A percentile compares a stretch with the other conserved stretches of the same genome.
These are phyloP conservation scores for Fraxinus platypoda DNA, from an alignment of 305 asterid species.

Conservation along the genomic window DNA sequence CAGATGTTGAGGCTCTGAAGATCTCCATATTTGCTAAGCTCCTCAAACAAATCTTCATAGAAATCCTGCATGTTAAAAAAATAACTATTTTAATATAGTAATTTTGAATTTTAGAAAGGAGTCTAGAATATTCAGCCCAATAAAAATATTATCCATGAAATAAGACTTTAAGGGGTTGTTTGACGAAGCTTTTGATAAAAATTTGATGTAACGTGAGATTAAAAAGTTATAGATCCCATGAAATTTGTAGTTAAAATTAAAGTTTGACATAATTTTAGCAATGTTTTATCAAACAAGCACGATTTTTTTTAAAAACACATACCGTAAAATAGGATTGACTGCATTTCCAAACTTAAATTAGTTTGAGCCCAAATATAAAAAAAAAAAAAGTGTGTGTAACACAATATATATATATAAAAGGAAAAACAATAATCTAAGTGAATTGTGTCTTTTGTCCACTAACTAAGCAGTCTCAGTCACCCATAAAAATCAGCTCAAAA, in stretches of 20 bases:
- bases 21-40: constrained; percentile 36
- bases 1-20: constrained; percentile 33
- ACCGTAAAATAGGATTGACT: neutral
- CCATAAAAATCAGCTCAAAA: neutral
- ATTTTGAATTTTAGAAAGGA: too few species aligned
- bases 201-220: neutral
- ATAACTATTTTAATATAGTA: neutral
- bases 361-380: too few species aligned
- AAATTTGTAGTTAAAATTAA: neutral
- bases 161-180: neutral
- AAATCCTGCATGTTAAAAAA: constrained; percentile 24
- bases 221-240: neutral
- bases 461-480: neutral
- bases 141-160: neutral
- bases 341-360: neutral
- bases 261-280: neutral
- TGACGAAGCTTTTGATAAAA: neutral
- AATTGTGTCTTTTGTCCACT: neutral
- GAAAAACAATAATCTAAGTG: too few species aligned
- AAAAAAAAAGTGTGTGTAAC: too few species aligned
- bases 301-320: neutral
- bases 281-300: neutral
- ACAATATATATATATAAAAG: too few species aligned
- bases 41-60: constrained; percentile 34
- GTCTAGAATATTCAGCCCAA: neutral